These are phyloP conservation scores for Phytophthora pini DNA, from an alignment of 352 stramenopile genomes.

Conservation along the genomic window DNA sequence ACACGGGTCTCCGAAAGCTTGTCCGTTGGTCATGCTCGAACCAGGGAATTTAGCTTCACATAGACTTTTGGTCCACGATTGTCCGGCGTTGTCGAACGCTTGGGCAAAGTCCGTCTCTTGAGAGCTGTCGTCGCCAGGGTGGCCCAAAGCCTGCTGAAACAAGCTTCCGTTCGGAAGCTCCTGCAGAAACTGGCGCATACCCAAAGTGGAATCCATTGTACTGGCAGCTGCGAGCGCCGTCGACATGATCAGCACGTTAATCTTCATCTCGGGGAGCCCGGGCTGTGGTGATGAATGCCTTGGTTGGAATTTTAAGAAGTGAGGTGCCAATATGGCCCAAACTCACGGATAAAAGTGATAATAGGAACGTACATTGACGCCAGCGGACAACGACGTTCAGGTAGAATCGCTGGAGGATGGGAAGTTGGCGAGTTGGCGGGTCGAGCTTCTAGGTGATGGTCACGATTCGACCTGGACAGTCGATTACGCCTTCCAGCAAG, in stretches of 20 bases:
- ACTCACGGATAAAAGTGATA: conserved; percentile 10
- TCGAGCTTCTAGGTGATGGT: conserved; percentile 94
- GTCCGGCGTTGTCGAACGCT: conserved; percentile 27
- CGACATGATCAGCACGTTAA: background rate
- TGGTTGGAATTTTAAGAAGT: background rate
- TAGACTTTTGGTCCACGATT: conserved; percentile 26
- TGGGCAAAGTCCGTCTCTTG: conserved; percentile 37
- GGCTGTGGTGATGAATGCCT: conserved; percentile 3
- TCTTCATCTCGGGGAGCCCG: conserved; percentile 11
- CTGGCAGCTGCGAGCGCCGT: conserved; percentile 3
- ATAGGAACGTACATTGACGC: background rate
- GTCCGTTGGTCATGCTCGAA: conserved; percentile 35
- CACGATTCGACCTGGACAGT: conserved; percentile 90
- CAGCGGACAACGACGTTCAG: no score
- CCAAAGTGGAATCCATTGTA: conserved; percentile 2
- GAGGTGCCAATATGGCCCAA: background rate
- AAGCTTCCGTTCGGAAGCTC: conserved; percentile 48
- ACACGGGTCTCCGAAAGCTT: conserved; percentile 55
- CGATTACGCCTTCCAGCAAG: conserved; percentile 91
- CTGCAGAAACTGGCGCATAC: conserved; percentile 22
- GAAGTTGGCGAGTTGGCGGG: conserved; percentile 21
- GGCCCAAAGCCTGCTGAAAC: conserved; percentile 44
- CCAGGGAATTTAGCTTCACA: conserved; percentile 22
- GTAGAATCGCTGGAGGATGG: no score
- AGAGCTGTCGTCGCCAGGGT: conserved; percentile 35